phyloP scores from a whole-genome alignment of 306 rosid species.

The Quercus variabilis region DNA sequence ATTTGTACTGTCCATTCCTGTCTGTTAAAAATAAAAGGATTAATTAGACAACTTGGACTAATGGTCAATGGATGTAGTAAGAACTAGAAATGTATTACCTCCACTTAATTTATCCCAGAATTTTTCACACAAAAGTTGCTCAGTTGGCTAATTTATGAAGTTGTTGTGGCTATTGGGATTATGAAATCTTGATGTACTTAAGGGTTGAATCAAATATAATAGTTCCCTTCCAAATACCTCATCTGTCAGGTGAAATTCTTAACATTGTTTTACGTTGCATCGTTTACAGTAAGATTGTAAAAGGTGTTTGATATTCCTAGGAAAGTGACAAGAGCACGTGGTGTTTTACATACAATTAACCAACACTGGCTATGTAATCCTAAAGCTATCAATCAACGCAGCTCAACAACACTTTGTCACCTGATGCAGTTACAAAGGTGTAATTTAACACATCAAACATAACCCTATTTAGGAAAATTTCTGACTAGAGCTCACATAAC shows the following conservation, averaged over 20 bases:
- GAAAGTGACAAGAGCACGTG: neutral
- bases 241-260: neutral
- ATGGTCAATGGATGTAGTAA: neutral
- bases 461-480: neutral
- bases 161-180: neutral
- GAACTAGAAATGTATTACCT: neutral
- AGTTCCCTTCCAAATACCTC: neutral
- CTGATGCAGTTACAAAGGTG: neutral
- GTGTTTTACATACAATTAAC: neutral
- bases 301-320: neutral
- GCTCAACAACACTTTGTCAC: neutral
- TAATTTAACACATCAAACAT: neutral
- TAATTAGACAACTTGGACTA: neutral
- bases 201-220: neutral
- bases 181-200: neutral
- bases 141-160: neutral
- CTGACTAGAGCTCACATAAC: neutral
- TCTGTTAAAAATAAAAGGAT: slow-evolving; percentile 36
- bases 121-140: neutral
- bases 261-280: neutral
- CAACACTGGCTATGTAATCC: neutral
- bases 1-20: slow-evolving; percentile 78
- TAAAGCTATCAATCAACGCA: neutral
- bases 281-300: neutral
- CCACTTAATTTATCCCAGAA: neutral